These are phyloP conservation scores for Babesia divergens DNA, from an alignment of 169 alveolate species.

Conservation along the genomic window DNA sequence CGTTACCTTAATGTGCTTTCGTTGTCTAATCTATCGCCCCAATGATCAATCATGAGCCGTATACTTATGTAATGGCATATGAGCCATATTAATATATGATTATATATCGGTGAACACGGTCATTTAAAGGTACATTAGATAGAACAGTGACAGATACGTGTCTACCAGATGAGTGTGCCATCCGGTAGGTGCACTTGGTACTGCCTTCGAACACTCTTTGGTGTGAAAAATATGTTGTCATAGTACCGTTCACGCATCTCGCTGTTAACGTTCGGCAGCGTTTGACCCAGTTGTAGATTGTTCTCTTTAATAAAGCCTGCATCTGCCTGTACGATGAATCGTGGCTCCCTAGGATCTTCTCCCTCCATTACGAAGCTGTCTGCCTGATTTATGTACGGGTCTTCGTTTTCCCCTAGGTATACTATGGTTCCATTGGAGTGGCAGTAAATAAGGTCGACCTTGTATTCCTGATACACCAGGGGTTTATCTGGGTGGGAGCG, in stretches of 20 bases:
- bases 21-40: too few species aligned
- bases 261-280: slow-evolving; percentile 38
- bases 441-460: slow-evolving; percentile 67
- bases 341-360: slow-evolving; percentile 64
- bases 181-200: slow-evolving; percentile 70
- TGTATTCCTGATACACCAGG: slow-evolving; percentile 62
- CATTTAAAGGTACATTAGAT: too few species aligned
- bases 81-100: neutral
- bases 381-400: slow-evolving; percentile 39
- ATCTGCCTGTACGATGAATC: slow-evolving; percentile 49
- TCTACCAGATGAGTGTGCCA: slow-evolving; percentile 51
- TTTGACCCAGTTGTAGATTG: slow-evolving; percentile 52
- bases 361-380: slow-evolving; percentile 51
- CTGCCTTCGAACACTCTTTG: slow-evolving; percentile 62
- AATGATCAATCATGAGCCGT: neutral
- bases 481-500: slow-evolving; percentile 62
- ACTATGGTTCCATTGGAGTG: slow-evolving; percentile 79
- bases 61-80: neutral
- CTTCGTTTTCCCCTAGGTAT: slow-evolving; percentile 64
- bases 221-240: slow-evolving; percentile 73
- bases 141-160: neutral
- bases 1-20: too few species aligned
- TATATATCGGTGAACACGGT: neutral
- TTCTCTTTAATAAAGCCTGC: slow-evolving; percentile 57
- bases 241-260: slow-evolving; percentile 38